phyloP scores from a whole-genome alignment of 345 rosid species.

The Rhodamnia rubescens region DNA sequence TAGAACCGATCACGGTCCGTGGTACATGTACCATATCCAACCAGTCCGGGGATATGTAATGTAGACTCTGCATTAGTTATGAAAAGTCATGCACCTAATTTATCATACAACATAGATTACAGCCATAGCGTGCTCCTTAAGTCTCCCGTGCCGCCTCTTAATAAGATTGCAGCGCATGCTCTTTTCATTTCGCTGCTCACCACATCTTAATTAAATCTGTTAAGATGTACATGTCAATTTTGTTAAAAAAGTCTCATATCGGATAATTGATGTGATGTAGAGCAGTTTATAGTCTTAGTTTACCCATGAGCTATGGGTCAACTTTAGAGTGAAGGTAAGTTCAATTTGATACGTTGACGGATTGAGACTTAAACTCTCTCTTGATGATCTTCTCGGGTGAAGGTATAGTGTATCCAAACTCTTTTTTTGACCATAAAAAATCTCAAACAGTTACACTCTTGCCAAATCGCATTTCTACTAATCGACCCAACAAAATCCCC shows the following conservation, averaged over 20 bases:
- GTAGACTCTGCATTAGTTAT: neutral
- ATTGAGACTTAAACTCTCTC: neutral
- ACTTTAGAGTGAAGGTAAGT: neutral
- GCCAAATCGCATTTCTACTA: neutral
- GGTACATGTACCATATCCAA: neutral
- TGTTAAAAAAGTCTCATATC: neutral
- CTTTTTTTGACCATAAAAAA: too few species aligned
- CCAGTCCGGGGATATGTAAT: neutral
- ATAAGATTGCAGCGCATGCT: neutral
- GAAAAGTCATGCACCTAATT: neutral
- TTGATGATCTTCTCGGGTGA: too few species aligned
- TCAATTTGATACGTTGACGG: neutral
- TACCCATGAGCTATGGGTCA: neutral
- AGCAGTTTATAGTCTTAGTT: neutral
- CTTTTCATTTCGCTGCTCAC: neutral
- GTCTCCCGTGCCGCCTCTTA: neutral
- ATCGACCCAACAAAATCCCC: neutral
- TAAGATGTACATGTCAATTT: fast-evolving
- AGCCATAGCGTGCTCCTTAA: neutral
- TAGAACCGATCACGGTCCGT: neutral
- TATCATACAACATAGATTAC: neutral
- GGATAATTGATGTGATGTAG: fast-evolving
- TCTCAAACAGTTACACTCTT: too few species aligned
- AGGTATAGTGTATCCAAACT: neutral
- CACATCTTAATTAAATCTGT: neutral